Evolutionary conservation across 2,329 filamentous ascomycete genomes (phyloP), one percentile per base, ranked within the genome.

Genomic region (Fusarium graminum): DNA sequence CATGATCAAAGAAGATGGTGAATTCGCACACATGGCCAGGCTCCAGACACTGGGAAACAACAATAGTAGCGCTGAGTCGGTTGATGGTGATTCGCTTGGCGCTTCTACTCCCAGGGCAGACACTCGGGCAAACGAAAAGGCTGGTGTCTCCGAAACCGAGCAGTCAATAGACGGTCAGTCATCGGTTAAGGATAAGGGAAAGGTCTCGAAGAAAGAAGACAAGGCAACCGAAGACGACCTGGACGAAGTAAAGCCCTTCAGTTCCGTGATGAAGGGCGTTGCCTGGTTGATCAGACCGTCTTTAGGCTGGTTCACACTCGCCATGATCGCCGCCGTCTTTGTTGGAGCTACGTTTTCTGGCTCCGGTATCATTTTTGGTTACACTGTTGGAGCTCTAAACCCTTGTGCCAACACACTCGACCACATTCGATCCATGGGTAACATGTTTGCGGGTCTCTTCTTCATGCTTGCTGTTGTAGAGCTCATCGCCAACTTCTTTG

Each of bases 381-480:
- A 76, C 61, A 78, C 80, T 19, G 75, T 82, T 14, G 75, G 77
- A 16, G 74, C 74, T 3, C 74, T 81, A 39, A 88, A 84, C 70
- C 79, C 81, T 25, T 85, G 81, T 30, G 39, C 68, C 69, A 79
- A 79, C 38, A 67, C 76, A 3, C 74, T 76, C 3, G 72, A 75
- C 36, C 72, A 74, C 26, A 81, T 83, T 43, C 68, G 70, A n/a
- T 65, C 71, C 60, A 70, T 74, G 42, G 74, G 77, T 4, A 69
- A 82, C 58, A 83, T 86, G 72, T 86, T 83, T 72, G 79, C 83
- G 1, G 80, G 84, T 25, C 81, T 88, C 77, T 86, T 86, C 72
- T 85, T 86, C 60, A 79, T 86, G 46, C 74, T 85, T 28, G 84
- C 84, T 4, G 73, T 80, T 13, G 79, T 79, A 13, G 80, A 82